Evolutionary conservation across 495 filamentous ascomycete genomes (phyloP), one percentile per base, ranked within the genome.

Genomic region (Chaetomium cochliodes): DNA sequence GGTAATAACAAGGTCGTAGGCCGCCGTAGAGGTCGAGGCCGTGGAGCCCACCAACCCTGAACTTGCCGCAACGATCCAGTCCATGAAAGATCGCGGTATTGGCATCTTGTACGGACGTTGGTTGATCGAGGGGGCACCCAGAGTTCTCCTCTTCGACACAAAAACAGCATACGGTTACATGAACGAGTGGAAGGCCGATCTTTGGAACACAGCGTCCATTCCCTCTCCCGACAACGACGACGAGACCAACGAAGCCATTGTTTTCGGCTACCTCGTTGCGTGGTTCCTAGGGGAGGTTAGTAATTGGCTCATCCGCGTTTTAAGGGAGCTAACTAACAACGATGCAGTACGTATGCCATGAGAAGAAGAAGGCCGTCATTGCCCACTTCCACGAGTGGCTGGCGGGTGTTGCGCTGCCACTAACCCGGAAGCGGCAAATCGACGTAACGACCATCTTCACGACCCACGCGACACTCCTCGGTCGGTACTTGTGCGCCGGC

Each of bases 381-480:
- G 96, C 92, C 42, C 96, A 98, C 77, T 98, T 98, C 80, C 94
- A 98, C 78, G 94, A 98, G 78, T 98, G 94, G 94, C 84, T 98
- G 55, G 90, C 94, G 8, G 96, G 93, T 75, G 94, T 98, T n/a
- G 94, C 92, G 62, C 81, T 98, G 25, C 94, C 96, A 12, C 82
- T 98, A 67, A 89, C 87, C 73, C 96, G 93, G 79, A 96, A 90
- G 80, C 85, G 94, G 18, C 87, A 90, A 64, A 98, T 98, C 80
- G 94, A 98, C 72, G 85, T 97, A 53, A 98, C 94, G 11, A 98
- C 96, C 67, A 97, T 98, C 75, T 98, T 98, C 79, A 98, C 94
- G 41, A 98, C 94, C 5, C 94, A 98, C 73, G 94, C 94, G 13
- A 98, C 94, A 7, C 81, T 98, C 5, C 84, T 98, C 28, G 94